Base-by-base conservation (phyloP, 1,284 basidiomycete species). In the Naganishia cerealis region DNA sequence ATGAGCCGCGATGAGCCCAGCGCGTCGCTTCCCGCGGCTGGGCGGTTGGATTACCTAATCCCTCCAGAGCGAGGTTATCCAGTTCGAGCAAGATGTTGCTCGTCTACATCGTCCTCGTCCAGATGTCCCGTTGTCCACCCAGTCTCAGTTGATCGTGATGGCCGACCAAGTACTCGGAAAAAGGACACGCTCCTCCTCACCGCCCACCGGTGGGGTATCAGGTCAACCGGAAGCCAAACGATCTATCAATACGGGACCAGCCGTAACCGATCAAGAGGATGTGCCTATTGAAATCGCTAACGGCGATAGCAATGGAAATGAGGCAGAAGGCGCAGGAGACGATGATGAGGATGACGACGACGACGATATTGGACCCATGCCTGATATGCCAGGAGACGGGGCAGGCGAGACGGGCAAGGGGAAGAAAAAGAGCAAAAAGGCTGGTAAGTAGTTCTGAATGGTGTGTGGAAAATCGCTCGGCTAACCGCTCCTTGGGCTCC, bases 281-380 rank as follows among this genome's bases (percentile, higher is more conserved):
- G 38, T 59, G 18, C 55, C 66, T 26, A 56, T 65, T 38, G 66
- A 54, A 39, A 42, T 65, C 2, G 12, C 53, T 6, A 39, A 65
- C 26, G 65, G 57, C 9, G 46, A 12, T 24, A 38, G n/a, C 12
- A 29, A n/a, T 38, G 62, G 18, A 13, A 40, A 39, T 53, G 50
- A 24, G 8, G 18, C 36, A 39, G 36, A 58, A 21, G 48, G 6
- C 3, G 42, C 26, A 15, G 66, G 38, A 6, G 43, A 38, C 15
- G 66, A 55, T 9, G 74, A 70, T 0, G 78, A 77, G 21, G 69
- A 75, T 54, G 77, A 76, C 54, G 77, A 77, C 53, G 77, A 73
- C 63, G 79, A 79, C 38, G 79, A 81, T 69, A 78, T 81, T 62
- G 79, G 75, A 29, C 75, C 75, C 9, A 73, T 74, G 71, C 74